Percentiles rank a stretch among this genome's conserved stretches.
phyloP scores from a whole-genome alignment of 2,329 filamentous ascomycete genomes.

The Periconia digitata region DNA sequence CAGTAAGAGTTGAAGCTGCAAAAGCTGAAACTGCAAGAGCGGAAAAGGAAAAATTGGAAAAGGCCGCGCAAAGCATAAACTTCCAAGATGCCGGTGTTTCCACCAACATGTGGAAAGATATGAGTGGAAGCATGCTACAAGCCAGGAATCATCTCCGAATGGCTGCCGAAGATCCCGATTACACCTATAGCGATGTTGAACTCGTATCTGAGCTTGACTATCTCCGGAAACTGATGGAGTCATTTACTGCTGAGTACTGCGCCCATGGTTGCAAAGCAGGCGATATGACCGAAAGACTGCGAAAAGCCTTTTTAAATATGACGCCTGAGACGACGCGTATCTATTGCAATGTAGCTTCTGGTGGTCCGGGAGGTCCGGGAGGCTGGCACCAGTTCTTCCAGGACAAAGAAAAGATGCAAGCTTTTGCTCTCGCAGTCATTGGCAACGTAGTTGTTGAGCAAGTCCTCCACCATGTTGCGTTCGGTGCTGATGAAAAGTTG shows the following conservation, averaged over 20 bases:
- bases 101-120: no score
- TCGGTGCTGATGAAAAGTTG: conserved; percentile 18
- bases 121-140: no score
- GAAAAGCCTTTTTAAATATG: conserved; percentile 4
- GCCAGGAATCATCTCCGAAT: no score
- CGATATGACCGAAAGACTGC: neutral
- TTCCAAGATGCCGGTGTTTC: no score
- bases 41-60: no score
- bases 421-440: conserved; percentile 28
- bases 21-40: no score
- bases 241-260: neutral
- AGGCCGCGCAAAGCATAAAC: no score
- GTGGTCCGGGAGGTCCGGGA: conserved; percentile 19
- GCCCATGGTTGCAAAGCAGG: neutral
- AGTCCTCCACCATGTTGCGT: conserved; percentile 28
- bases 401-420: conserved; percentile 15
- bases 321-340: conserved; percentile 20
- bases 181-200: no score
- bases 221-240: no score
- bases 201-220: no score
- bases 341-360: conserved; percentile 28
- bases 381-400: conserved; percentile 32
- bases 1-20: no score
- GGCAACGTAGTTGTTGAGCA: conserved; percentile 35
- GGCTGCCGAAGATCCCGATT: no score